These are phyloP conservation scores for Immersiella caudata DNA, from an alignment of 495 filamentous ascomycete species.

Conservation along the genomic window DNA sequence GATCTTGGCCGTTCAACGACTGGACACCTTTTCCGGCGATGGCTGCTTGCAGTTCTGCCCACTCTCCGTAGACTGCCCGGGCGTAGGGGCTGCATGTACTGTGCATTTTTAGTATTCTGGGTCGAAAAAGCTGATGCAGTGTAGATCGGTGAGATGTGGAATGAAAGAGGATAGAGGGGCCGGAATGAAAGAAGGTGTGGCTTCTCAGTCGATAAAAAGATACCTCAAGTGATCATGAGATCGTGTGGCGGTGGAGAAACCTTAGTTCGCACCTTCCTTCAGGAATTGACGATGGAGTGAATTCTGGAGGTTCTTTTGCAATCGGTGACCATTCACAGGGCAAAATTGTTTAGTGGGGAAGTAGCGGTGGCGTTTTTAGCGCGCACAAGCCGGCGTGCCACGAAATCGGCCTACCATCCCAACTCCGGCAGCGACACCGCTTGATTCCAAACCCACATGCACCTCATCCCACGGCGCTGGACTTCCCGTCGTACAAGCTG, in stretches of 20 bases:
- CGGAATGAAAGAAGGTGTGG: neutral
- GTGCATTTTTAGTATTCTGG: neutral
- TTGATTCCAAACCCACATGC: neutral
- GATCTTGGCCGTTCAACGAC: neutral
- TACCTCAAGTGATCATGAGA: too few species aligned
- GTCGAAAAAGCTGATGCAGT: neutral
- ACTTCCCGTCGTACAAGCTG: neutral
- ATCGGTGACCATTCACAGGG: neutral
- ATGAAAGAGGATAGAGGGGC: neutral
- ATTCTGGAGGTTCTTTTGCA: neutral
- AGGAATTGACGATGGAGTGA: too few species aligned
- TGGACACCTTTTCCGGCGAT: too few species aligned
- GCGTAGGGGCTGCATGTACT: constrained; percentile 20
- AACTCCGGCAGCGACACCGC: neutral
- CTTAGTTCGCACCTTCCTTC: neutral
- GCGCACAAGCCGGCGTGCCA: neutral
- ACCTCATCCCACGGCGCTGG: neutral
- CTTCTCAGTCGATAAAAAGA: neutral
- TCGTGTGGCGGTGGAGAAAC: neutral
- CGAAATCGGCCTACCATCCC: neutral
- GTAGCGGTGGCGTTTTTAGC: neutral
- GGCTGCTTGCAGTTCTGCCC: neutral
- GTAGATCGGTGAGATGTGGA: neutral
- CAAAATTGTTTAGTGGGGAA: neutral
- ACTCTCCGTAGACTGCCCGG: constrained; percentile 18